Conservation (phyloP, 805 yeast species). For the Hanseniaspora vineae region DNA sequence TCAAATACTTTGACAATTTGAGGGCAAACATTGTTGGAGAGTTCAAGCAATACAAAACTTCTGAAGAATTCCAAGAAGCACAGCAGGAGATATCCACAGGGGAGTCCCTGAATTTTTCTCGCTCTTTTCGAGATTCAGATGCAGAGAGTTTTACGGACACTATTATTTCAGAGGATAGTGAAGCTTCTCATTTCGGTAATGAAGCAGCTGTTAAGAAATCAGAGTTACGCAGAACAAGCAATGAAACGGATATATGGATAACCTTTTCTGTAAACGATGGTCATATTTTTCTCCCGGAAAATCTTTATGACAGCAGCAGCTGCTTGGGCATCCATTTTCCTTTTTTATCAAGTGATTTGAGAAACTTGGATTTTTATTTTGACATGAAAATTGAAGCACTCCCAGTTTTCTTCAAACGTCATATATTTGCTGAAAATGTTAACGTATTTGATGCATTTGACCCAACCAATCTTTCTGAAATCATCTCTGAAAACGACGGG, state of each 20-base stretch:
- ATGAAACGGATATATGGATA: constrained; percentile 69
- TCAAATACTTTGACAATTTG: constrained; percentile 61
- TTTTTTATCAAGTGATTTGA: constrained; percentile 59
- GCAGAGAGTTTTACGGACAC: not conserved
- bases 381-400: constrained; percentile 68
- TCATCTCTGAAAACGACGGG: constrained; percentile 21
- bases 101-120: constrained; percentile 3
- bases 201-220: constrained; percentile 8
- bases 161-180: constrained; percentile 4
- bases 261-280: constrained; percentile 62
- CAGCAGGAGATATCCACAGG: constrained; percentile 1
- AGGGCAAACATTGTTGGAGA: constrained; percentile 90
- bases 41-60: constrained; percentile 64
- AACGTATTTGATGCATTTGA: constrained; percentile 9
- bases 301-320: constrained; percentile 50
- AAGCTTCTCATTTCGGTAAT: not conserved
- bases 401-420: constrained; percentile 33
- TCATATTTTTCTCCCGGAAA: constrained; percentile 57
- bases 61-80: constrained; percentile 58
- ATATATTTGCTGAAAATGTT: constrained; percentile 7
- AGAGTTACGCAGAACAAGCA: constrained; percentile 34
- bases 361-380: constrained; percentile 89
- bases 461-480: constrained; percentile 10
- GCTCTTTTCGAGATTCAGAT: not conserved
- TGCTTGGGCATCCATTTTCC: constrained; percentile 53